Base-by-base conservation (phyloP, 2,329 filamentous ascomycete species). In the Penicillium corylophilum region DNA sequence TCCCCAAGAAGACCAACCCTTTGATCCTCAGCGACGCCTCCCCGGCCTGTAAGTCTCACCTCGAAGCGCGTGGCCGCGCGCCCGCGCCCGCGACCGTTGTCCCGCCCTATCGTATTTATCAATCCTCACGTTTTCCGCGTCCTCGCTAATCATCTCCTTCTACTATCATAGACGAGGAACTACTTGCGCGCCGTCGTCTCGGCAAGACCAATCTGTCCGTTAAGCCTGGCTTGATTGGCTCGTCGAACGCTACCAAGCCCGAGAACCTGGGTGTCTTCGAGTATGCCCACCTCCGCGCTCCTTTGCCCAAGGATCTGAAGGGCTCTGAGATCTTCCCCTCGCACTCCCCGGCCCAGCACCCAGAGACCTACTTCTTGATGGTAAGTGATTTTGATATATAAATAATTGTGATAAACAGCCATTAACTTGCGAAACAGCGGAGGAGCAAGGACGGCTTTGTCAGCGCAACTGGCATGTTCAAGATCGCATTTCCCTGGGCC, bases 281-380 rank as follows among this genome's bases (percentile, higher is more conserved):
- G 74, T 99, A 99, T 73, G 93, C 92, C 59, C 94, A 99, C 71
- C 81, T 99, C 44, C 88, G 93, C 67, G 93, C 92, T 54, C 93
- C 94, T 13, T 77, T 99, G 42, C 94, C 94, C 44, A 94, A 92
- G 73, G 91, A 94, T 59, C 86, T 97, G 62, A 84, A 86, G 55
- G 82, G 81, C 24, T 96, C 92, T 5, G 94, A 94, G 67, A 95
- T 99, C 65, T 97, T 97, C 78, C 87, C 89, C 66, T 87, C 86
- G 53, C 86, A 86, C 69, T 72, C 75, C 9, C 76, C 80, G 48
- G 71, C 78, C 55, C 73, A 78, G 57, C 82, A 78, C 54, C 93
- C 94, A 5, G 90, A 90, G 70, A 94, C 90, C 62, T 99, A 99
- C 75, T 99, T 97, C 72, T 77, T 99, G 63, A 99, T 99, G 84